Conservation (phyloP, 768 basidiomycete species). For the Boletus subparvulus region DNA sequence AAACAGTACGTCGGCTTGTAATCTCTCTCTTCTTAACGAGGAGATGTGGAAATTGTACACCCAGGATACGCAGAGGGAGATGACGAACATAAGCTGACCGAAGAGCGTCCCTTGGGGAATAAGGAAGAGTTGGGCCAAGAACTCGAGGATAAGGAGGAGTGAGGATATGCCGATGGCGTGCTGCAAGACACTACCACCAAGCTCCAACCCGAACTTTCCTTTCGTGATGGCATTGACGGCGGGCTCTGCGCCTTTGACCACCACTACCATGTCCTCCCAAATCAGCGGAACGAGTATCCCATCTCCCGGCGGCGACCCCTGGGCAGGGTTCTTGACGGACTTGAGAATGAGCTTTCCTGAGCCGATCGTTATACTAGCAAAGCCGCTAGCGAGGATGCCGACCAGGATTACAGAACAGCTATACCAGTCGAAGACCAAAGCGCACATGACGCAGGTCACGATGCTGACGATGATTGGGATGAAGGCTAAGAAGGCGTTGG, state of each 20-base stretch:
- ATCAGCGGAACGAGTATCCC: slow-evolving; percentile 22
- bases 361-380: slow-evolving; percentile 28
- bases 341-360: slow-evolving; percentile 21
- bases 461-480: slow-evolving; percentile 29
- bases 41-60: slow-evolving; percentile 31
- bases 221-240: slow-evolving; percentile 30
- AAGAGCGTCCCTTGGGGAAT: slow-evolving; percentile 33
- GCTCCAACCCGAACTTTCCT: slow-evolving; percentile 24
- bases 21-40: slow-evolving; percentile 28
- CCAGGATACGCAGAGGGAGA: slow-evolving; percentile 35
- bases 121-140: slow-evolving; percentile 33
- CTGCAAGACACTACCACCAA: not conserved
- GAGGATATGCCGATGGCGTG: slow-evolving; percentile 26
- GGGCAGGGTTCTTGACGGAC: slow-evolving; percentile 11
- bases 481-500: slow-evolving; percentile 7
- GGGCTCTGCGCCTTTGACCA: slow-evolving; percentile 30
- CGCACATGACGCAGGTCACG: slow-evolving; percentile 24
- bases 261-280: slow-evolving; percentile 20
- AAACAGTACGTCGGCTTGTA: slow-evolving; percentile 25
- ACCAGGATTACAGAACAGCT: slow-evolving; percentile 30
- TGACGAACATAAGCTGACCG: slow-evolving; percentile 37
- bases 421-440: slow-evolving; percentile 29
- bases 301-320: slow-evolving; percentile 24
- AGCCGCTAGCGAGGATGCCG: slow-evolving; percentile 32
- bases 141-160: slow-evolving; percentile 29